Percentiles rank a stretch among this genome's conserved stretches.
phyloP scores from a whole-genome alignment of 164 flowering plant species.

The Berberis thunbergii region DNA sequence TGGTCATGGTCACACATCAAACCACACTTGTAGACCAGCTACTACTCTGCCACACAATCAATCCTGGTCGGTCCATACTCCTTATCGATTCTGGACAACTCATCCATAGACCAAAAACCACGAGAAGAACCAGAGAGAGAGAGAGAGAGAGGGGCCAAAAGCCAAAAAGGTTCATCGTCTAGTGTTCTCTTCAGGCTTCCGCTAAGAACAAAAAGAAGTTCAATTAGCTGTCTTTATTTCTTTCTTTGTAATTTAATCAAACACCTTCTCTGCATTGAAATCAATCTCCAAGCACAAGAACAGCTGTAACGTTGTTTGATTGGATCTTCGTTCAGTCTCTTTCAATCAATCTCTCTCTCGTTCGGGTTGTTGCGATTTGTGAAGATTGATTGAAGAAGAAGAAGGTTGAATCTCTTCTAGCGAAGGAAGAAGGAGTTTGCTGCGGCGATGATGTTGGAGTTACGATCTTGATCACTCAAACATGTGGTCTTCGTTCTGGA shows the following conservation, averaged over 20 bases:
- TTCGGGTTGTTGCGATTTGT: too few species aligned
- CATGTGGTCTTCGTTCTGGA: conserved; percentile 95
- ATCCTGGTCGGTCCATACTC: too few species aligned
- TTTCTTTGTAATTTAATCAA: not conserved
- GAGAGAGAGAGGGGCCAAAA: not conserved
- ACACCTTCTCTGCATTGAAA: not conserved
- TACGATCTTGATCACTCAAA: conserved; percentile 18
- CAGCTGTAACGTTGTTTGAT: not conserved
- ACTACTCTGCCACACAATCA: too few species aligned
- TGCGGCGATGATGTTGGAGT: conserved; percentile 9
- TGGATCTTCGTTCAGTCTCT: too few species aligned
- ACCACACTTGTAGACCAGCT: too few species aligned
- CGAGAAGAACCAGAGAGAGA: not conserved
- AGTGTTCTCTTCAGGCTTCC: not conserved
- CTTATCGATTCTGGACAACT: too few species aligned
- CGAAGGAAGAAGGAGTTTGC: not conserved
- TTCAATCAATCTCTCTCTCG: too few species aligned
- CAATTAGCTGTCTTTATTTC: not conserved
- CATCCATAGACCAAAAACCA: too few species aligned
- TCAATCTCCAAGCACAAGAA: not conserved
- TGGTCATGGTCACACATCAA: too few species aligned
- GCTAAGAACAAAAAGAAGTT: not conserved
- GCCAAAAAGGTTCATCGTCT: not conserved
- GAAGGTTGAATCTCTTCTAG: conserved; percentile 5
- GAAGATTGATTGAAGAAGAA: not conserved